Evolutionary conservation across 805 yeast genomes (phyloP).

Genomic region (Candida chauliodis): DNA sequence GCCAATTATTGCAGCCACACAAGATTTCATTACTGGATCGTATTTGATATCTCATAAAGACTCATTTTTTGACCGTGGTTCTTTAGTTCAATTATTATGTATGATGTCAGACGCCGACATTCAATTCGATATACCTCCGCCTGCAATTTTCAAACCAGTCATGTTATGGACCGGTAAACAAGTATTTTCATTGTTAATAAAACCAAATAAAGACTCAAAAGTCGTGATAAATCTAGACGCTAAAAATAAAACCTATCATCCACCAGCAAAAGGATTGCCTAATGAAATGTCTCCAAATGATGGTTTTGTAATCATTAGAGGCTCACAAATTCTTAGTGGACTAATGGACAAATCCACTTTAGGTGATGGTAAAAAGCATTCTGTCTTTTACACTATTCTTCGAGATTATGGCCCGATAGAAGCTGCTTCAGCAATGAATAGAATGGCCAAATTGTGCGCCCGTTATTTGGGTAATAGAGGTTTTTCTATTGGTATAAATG

Average conservation of each 20-base stretch:
- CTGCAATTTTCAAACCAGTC: conserved; percentile 85
- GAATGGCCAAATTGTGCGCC: conserved; percentile 99
- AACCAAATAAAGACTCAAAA: conserved; percentile 71
- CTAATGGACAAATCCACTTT: conserved; percentile 94
- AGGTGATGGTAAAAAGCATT: conserved; percentile 98
- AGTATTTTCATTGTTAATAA: conserved; percentile 80
- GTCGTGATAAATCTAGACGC: conserved; percentile 92
- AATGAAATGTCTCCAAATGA: conserved; percentile 97
- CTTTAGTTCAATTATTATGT: conserved; percentile 74
- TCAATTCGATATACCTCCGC: conserved; percentile 94
- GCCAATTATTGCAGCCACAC: conserved; percentile 99
- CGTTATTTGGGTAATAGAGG: conserved; percentile 93
- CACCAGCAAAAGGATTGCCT: conserved; percentile 71
- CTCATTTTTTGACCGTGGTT: conserved; percentile 84
- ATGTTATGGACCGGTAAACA: conserved; percentile 98
- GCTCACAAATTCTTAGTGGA: conserved; percentile 85
- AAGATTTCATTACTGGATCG: conserved; percentile 97
- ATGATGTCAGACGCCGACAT: conserved; percentile 94
- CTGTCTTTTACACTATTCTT: conserved; percentile 90
- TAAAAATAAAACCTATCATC: conserved; percentile 81
- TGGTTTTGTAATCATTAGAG: conserved; percentile 87
- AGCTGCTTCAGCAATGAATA: conserved; percentile 94
- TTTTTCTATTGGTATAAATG: conserved; percentile 94
- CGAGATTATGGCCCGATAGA: conserved; percentile 97
- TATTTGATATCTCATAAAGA: conserved; percentile 91